Conservation (phyloP, 169 alveolate species). For the Miamiensis avidus region DNA sequence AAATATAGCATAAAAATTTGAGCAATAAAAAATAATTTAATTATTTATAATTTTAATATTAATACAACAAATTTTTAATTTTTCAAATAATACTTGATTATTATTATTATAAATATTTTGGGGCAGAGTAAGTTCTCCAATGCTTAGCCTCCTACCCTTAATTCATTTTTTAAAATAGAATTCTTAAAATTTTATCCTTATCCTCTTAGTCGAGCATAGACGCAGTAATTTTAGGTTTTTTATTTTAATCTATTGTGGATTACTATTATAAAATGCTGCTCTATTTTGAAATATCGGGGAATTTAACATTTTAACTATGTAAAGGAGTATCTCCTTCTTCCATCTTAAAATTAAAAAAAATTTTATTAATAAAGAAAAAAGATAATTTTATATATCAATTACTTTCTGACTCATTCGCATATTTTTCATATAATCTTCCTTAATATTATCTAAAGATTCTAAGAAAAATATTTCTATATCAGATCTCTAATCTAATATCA, state of each 20-base stretch:
- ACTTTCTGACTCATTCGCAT: background rate
- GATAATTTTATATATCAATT: background rate
- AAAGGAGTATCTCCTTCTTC: background rate
- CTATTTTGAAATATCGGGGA: background rate
- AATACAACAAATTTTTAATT: too few species aligned
- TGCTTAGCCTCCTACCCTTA: background rate
- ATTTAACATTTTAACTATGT: background rate
- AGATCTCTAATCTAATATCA: conserved; percentile 48
- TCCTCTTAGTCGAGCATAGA: conserved; percentile 12
- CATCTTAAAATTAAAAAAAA: background rate
- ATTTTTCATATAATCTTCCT: conserved; percentile 21
- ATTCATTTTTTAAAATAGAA: conserved; percentile 24
- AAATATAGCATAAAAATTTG: too few species aligned
- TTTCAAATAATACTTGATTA: too few species aligned
- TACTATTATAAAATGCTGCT: background rate
- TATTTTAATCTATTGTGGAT: background rate
- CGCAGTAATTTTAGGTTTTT: background rate
- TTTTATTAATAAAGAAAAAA: too few species aligned
- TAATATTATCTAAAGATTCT: conserved; percentile 37
- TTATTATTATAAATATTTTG: too few species aligned
- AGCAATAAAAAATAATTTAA: too few species aligned
- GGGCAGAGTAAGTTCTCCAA: too few species aligned
- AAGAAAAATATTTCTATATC: conserved; percentile 49
- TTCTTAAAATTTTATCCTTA: conserved; percentile 21
- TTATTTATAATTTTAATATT: too few species aligned